Conservation (phyloP, 495 filamentous ascomycete genomes). For the Bathelium albidoporum region DNA sequence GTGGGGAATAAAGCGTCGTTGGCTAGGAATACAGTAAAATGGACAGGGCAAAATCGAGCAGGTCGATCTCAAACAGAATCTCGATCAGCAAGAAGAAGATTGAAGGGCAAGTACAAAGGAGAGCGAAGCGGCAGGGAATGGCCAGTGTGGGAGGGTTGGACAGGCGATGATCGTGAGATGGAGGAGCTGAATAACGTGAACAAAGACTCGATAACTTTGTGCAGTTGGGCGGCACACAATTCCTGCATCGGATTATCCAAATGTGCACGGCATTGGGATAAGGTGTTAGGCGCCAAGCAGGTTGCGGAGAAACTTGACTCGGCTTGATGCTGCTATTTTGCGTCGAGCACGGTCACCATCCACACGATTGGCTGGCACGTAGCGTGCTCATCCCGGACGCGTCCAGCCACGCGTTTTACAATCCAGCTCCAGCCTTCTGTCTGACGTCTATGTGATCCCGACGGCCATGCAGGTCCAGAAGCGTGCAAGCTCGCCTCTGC, state of each 20-base stretch:
- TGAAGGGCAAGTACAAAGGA: background rate
- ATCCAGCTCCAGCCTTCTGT: background rate
- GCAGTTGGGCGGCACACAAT: background rate
- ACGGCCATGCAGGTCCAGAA: background rate
- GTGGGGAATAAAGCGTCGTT: background rate
- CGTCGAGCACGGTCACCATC: background rate
- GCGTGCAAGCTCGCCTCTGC: background rate
- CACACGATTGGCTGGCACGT: background rate
- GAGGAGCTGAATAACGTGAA: conserved; percentile 4
- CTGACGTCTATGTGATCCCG: background rate
- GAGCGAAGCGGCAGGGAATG: background rate
- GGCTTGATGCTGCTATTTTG: conserved; percentile 2
- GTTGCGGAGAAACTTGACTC: background rate
- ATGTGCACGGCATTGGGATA: background rate
- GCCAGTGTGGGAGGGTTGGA: conserved; percentile 4
- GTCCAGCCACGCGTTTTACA: conserved; percentile 4
- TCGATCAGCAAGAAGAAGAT: background rate
- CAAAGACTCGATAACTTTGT: background rate
- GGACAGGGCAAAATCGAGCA: background rate
- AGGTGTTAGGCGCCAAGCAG: background rate
- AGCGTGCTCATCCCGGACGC: background rate
- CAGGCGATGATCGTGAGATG: conserved; percentile 5
- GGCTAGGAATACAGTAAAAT: background rate
- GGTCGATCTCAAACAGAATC: background rate
- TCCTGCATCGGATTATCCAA: background rate